phyloP scores from a whole-genome alignment of 2,329 filamentous ascomycete genomes.

The Colletotrichum viniferum region DNA sequence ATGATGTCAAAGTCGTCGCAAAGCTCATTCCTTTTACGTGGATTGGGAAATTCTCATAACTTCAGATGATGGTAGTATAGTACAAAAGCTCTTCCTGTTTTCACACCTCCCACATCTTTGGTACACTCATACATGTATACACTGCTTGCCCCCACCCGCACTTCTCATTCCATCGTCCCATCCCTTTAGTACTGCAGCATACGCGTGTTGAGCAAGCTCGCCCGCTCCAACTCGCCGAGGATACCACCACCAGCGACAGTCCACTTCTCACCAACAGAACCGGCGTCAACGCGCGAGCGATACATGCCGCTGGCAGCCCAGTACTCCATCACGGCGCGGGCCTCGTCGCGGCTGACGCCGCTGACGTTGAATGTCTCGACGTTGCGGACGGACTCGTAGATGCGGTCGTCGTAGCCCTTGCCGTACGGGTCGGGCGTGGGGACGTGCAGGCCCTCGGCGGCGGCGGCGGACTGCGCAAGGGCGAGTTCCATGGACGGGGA shows the following conservation, averaged over 20 bases:
- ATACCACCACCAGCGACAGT: slow-evolving; percentile 79
- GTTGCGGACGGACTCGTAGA: slow-evolving; percentile 56
- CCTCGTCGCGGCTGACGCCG: slow-evolving; percentile 76
- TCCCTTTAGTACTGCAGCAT: slow-evolving; percentile 26
- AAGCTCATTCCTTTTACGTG: not conserved
- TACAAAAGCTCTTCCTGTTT: not conserved
- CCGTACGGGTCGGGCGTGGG: slow-evolving; percentile 57
- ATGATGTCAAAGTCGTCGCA: not conserved
- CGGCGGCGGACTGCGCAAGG: slow-evolving; percentile 60
- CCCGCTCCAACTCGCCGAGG: slow-evolving; percentile 84
- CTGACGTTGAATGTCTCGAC: slow-evolving; percentile 62
- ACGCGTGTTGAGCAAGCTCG: slow-evolving; percentile 54
- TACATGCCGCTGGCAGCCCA: slow-evolving; percentile 87
- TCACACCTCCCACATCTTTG: slow-evolving; percentile 2
- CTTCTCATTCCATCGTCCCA: not conserved
- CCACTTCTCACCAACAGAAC: slow-evolving; percentile 81
- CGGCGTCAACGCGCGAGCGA: slow-evolving; percentile 71
- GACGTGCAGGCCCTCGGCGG: slow-evolving; percentile 37
- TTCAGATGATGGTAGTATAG: slow-evolving; percentile 14
- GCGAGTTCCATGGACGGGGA: slow-evolving; percentile 72
- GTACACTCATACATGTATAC: slow-evolving; percentile 12
- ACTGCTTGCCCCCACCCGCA: not conserved
- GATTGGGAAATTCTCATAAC: not conserved
- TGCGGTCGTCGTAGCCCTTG: slow-evolving; percentile 60
- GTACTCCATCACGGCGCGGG: slow-evolving; percentile 85